These are phyloP conservation scores for Xerocomus minutiporus DNA, from an alignment of 1,284 basidiomycete species.

Conservation along the genomic window DNA sequence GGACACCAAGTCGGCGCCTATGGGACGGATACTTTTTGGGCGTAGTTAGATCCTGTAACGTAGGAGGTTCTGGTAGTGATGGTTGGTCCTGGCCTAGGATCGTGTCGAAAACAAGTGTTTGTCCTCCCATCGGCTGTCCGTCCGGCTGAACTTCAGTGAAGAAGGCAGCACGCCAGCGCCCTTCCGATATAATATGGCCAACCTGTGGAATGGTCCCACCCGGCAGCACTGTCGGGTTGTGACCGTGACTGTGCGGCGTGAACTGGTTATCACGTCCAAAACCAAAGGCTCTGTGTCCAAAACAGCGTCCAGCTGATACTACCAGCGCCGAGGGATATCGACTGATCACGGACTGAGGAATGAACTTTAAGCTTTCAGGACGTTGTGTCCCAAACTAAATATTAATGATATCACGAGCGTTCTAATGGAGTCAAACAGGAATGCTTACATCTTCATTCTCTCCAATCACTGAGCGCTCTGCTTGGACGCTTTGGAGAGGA, in stretches of 20 bases:
- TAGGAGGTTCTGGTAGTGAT: not conserved
- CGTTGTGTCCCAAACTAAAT: conserved; percentile 12
- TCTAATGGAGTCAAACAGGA: not conserved
- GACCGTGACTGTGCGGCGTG: not conserved
- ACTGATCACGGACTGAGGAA: conserved; percentile 27
- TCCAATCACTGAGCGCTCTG: not conserved
- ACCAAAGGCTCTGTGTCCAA: not conserved
- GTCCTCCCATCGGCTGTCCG: not conserved
- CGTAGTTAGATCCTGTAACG: not conserved
- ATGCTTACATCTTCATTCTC: conserved; percentile 11
- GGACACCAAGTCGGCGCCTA: conserved; percentile 16
- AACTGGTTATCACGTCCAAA: conserved; percentile 3
- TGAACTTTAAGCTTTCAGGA: conserved; percentile 24
- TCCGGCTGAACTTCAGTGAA: not conserved
- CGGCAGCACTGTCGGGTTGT: conserved; percentile 3
- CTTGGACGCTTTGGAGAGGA: not conserved
- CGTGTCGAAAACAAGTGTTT: not conserved
- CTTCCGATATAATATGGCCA: conserved; percentile 2
- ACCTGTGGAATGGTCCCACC: conserved; percentile 5
- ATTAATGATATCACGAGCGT: not conserved
- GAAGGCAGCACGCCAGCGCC: conserved; percentile 3
- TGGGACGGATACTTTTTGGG: not conserved
- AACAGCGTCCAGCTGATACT: not conserved
- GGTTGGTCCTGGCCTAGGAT: not conserved
- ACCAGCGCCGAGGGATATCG: conserved; percentile 18